Conservation (phyloP, 352 stramenopile species). For the Pythium folliculosum region DNA sequence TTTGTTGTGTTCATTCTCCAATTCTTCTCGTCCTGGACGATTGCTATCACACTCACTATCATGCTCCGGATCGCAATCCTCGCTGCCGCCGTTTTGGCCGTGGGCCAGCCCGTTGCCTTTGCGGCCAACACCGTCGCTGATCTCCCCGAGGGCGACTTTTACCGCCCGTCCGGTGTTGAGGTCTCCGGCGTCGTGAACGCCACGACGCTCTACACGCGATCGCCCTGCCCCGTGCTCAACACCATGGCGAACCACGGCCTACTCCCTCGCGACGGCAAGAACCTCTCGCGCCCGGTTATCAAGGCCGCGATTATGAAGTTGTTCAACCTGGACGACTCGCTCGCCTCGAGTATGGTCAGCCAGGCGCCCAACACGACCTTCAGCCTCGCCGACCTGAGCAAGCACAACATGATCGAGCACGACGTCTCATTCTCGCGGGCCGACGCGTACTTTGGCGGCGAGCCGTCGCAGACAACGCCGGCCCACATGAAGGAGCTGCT, state of each 20-base stretch:
- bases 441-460: slow-evolving; percentile 39
- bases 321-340: slow-evolving; percentile 44
- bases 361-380: slow-evolving; percentile 29
- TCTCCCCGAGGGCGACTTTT: slow-evolving; percentile 32
- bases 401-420: slow-evolving; percentile 39
- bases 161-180: slow-evolving; percentile 28
- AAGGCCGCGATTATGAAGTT: slow-evolving; percentile 36
- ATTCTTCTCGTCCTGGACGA: background rate
- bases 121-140: background rate
- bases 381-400: slow-evolving; percentile 45
- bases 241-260: slow-evolving; percentile 52
- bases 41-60: too few relatives aligned
- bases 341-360: slow-evolving; percentile 37
- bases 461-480: slow-evolving; percentile 34
- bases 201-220: slow-evolving; percentile 31
- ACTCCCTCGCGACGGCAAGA: slow-evolving; percentile 49
- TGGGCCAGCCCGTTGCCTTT: background rate
- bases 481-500: slow-evolving; percentile 36
- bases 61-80: background rate
- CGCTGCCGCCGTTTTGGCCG: background rate
- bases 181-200: slow-evolving; percentile 31
- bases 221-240: slow-evolving; percentile 53
- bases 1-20: background rate
- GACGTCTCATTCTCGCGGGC: slow-evolving; percentile 38
- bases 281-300: slow-evolving; percentile 36